phyloP scores from a whole-genome alignment of 2,329 filamentous ascomycete species.

The Pezicula radicicola region DNA sequence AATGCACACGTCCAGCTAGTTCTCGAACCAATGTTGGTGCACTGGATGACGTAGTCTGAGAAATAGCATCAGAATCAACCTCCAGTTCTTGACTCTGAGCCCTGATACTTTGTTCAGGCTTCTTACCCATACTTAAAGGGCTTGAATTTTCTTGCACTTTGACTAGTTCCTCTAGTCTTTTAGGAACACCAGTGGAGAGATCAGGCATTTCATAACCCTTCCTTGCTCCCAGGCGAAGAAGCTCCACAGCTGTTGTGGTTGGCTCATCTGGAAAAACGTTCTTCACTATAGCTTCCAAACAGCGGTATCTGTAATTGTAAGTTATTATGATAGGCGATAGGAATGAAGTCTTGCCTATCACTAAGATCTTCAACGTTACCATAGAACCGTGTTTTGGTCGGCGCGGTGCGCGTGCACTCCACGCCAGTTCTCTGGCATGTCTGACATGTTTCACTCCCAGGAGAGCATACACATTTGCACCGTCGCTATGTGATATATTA shows the following conservation, averaged over 20 bases:
- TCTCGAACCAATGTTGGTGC: slow-evolving; percentile 26
- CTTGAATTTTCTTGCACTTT: background rate
- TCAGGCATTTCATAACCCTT: slow-evolving; percentile 31
- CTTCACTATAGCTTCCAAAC: slow-evolving; percentile 34
- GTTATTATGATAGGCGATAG: background rate
- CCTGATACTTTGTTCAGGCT: too few relatives aligned
- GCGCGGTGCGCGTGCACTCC: slow-evolving; percentile 32
- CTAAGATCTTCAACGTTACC: slow-evolving; percentile 35
- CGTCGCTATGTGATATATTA: slow-evolving; percentile 21
- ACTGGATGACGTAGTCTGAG: too few relatives aligned
- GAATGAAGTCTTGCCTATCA: slow-evolving; percentile 24
- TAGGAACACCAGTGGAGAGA: slow-evolving; percentile 9
- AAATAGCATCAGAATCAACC: too few relatives aligned
- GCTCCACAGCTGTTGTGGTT: slow-evolving; percentile 18
- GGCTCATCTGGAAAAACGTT: slow-evolving; percentile 31
- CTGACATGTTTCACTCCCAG: slow-evolving; percentile 28
- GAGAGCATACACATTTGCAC: slow-evolving; percentile 32
- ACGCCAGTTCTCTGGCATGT: slow-evolving; percentile 30
- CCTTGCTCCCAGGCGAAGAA: too few relatives aligned
- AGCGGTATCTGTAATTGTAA: slow-evolving; percentile 25
- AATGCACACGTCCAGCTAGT: slow-evolving; percentile 32
- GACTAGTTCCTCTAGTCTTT: slow-evolving; percentile 17
- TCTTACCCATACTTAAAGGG: slow-evolving; percentile 3
- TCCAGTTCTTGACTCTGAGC: too few relatives aligned
- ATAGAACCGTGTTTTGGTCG: slow-evolving; percentile 35